Percentiles rank a stretch among this genome's conserved stretches.
phyloP scores from a whole-genome alignment of 2,329 filamentous ascomycete species.

The Torrubiellomyces zombiae region DNA sequence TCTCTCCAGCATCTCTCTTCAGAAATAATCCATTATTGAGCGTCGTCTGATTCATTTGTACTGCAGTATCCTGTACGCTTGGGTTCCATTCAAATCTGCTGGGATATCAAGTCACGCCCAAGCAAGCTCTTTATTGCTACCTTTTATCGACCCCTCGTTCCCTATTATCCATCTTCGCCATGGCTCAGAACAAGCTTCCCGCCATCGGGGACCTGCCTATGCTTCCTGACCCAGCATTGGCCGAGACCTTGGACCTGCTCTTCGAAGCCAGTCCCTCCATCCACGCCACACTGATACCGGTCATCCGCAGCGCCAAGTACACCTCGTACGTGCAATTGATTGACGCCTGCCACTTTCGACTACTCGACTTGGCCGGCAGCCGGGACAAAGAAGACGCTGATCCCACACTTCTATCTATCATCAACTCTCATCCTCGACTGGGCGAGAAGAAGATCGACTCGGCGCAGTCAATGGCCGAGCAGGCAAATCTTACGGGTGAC shows the following conservation, averaged over 20 bases:
- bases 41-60: too few species aligned
- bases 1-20: too few species aligned
- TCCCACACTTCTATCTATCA: slow-evolving; percentile 48
- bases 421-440: slow-evolving; percentile 69
- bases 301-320: slow-evolving; percentile 41
- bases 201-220: slow-evolving; percentile 35
- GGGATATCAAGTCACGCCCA: too few species aligned
- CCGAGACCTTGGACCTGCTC: slow-evolving; percentile 52
- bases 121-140: too few species aligned
- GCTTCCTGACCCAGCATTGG: slow-evolving; percentile 37
- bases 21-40: too few species aligned
- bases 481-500: slow-evolving; percentile 54
- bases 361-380: slow-evolving; percentile 41
- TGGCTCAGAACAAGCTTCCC: slow-evolving; percentile 28
- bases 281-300: slow-evolving; percentile 52
- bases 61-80: too few species aligned
- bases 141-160: too few species aligned
- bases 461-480: slow-evolving; percentile 63
- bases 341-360: slow-evolving; percentile 42
- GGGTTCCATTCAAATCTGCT: too few species aligned
- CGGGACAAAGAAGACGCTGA: slow-evolving; percentile 27
- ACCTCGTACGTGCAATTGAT: slow-evolving; percentile 54
- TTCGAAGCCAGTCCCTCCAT: slow-evolving; percentile 71
- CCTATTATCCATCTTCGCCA: too few species aligned
- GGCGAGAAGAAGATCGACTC: slow-evolving; percentile 73